Base-by-base conservation (phyloP, 768 basidiomycete species). In the Phlebiopsis flavidoalba region DNA sequence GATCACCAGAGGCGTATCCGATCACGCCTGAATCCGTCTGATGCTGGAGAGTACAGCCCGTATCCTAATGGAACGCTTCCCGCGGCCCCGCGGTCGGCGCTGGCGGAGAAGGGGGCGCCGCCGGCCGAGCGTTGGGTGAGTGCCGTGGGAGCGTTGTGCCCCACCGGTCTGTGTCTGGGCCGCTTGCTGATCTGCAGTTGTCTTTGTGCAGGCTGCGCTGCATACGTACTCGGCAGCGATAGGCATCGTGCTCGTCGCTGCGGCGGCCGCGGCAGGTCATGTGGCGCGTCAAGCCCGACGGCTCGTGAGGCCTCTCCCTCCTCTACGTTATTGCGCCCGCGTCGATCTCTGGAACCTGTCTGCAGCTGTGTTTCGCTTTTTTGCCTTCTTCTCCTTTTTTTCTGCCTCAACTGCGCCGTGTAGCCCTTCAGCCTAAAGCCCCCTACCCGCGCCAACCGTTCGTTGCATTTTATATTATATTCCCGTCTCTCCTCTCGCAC, bases 241-340 rank as follows among this genome's bases (percentile, higher is more conserved):
- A 3, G 87, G 87, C 5, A 82, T 89, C 8, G 69, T 89, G 17
- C 78, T 91, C 4, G 71, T 91, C 31, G 79, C 85, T 53, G 81
- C 88, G 8, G 87, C 86, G 3, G 86, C 89, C 2, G 86, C 82
- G 12, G 88, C 87, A n/a, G 7, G 88, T 91, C 53, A 73, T 88
- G 66, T 89, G 87, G 86, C 80, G 85, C 63, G 84, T 88, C 31
- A 84, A 83, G 62, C 75, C 76, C 36, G 77, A 79, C 33, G 60
- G 65, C 26, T 53, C 67, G 19, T 58, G 60, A 60, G 31, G 37
- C 14, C 26, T 6, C 26, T 31, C 26, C 26, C 26, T 31, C 26
- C 26, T n/a, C 26, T 31, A 3, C 26, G 2, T 31, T 31, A 31
- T 31, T n/a, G n/a, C n/a, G n/a, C n/a, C n/a, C n/a, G n/a, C 26